Evolutionary conservation across 2,329 filamentous ascomycete species (phyloP).

Genomic region (Aspergillus amoenus): DNA sequence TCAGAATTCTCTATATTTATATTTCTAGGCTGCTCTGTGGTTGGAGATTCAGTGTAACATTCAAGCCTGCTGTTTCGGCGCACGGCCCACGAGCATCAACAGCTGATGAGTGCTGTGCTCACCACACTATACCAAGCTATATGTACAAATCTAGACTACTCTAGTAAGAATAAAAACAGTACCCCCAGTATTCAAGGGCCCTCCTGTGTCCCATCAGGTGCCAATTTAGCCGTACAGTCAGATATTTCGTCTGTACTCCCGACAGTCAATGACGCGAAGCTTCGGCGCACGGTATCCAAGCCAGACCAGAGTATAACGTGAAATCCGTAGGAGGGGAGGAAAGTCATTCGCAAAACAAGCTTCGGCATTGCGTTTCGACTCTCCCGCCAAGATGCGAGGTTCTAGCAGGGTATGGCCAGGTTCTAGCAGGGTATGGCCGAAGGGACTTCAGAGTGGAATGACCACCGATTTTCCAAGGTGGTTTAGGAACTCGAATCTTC

Average conservation of each 20-base stretch:
- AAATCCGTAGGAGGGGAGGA: background rate
- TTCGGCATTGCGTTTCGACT: background rate
- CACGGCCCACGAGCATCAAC: background rate
- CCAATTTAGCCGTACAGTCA: background rate
- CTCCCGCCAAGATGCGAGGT: background rate
- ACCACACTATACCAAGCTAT: background rate
- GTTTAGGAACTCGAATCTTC: background rate
- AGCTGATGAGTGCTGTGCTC: background rate
- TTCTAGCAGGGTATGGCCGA: background rate
- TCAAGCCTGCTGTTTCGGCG: background rate
- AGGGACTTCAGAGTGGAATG: background rate
- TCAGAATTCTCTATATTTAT: background rate
- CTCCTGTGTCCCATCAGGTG: background rate
- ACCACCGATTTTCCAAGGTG: background rate
- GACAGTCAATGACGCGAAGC: background rate
- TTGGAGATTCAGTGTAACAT: background rate
- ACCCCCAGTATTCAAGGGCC: background rate
- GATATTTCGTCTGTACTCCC: background rate
- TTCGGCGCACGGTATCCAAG: background rate
- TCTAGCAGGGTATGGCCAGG: background rate
- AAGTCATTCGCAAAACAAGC: background rate
- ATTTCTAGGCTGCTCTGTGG: background rate
- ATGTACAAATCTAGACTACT: conserved; percentile 1
- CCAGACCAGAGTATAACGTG: background rate
- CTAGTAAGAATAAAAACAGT: background rate